phyloP scores from a whole-genome alignment of 441 rosid genomes.

The Pelargonium fulgidum region DNA sequence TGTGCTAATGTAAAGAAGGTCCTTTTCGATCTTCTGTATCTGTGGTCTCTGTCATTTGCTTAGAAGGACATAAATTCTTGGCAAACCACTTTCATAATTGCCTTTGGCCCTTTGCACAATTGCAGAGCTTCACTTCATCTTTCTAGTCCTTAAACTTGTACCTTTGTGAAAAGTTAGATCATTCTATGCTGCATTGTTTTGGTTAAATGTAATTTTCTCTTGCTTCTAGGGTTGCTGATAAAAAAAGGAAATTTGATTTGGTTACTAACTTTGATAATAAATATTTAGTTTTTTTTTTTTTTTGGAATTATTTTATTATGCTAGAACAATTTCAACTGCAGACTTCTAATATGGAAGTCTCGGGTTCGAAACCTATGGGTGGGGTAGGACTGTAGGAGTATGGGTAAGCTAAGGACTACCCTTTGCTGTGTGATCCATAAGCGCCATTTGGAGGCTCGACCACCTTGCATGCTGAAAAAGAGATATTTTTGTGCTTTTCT shows the following conservation, averaged over 20 bases:
- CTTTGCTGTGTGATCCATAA: background rate
- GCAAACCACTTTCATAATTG: background rate
- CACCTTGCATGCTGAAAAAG: background rate
- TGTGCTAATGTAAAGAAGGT: constrained; percentile 1
- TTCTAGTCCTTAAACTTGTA: background rate
- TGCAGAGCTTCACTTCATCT: background rate
- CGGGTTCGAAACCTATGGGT: background rate
- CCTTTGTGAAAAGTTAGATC: background rate
- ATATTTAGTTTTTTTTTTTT: too few relatives aligned
- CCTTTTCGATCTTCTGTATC: background rate
- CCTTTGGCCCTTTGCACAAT: background rate
- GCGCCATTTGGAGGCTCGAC: background rate
- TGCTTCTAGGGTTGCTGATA: background rate
- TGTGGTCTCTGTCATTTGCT: background rate
- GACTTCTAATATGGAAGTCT: background rate
- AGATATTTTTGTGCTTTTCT: background rate
- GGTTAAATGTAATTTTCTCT: background rate
- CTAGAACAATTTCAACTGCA: background rate
- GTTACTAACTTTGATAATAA: background rate
- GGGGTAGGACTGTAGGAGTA: background rate
- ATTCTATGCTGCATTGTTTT: background rate
- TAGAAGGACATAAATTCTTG: background rate
- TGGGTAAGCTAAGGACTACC: background rate
- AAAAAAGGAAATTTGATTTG: background rate
- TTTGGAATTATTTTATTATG: background rate